These are phyloP conservation scores for Datura wrightii DNA, from an alignment of 257 asterid species.

Conservation along the genomic window DNA sequence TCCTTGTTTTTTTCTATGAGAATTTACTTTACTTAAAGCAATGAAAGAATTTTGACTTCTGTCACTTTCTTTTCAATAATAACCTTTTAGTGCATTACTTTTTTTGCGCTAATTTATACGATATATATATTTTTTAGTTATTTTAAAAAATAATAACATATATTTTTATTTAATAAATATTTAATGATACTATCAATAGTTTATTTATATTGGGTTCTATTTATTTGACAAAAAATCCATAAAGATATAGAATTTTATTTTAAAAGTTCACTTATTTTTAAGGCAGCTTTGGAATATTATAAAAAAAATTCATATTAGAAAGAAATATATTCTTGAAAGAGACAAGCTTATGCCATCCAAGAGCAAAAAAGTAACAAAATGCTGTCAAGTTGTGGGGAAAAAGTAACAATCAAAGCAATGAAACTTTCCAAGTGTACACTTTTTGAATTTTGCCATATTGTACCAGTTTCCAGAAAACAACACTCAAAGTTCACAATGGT, in stretches of 20 bases:
- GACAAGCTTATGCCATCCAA: neutral
- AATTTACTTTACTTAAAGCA: neutral
- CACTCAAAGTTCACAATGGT: neutral
- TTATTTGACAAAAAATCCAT: too few species aligned
- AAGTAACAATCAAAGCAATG: conserved; percentile 7
- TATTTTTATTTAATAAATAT: too few species aligned
- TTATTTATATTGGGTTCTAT: too few species aligned
- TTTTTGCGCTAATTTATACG: too few species aligned
- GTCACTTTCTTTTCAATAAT: neutral
- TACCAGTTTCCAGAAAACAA: neutral
- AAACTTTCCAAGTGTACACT: conserved; percentile 18
- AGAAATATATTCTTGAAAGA: neutral
- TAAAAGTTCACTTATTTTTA: too few species aligned
- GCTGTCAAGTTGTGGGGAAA: neutral
- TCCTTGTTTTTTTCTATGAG: neutral
- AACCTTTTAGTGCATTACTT: neutral
- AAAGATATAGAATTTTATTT: too few species aligned
- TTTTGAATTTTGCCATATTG: neutral
- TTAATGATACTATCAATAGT: too few species aligned
- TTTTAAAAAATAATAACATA: too few species aligned
- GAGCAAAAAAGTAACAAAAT: neutral
- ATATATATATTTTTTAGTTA: too few species aligned
- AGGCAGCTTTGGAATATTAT: too few species aligned
- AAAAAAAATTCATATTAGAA: too few species aligned
- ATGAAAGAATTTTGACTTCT: neutral